Evolutionary conservation across 768 basidiomycete species (phyloP).

Genomic region (Mycena sanguinolenta): DNA sequence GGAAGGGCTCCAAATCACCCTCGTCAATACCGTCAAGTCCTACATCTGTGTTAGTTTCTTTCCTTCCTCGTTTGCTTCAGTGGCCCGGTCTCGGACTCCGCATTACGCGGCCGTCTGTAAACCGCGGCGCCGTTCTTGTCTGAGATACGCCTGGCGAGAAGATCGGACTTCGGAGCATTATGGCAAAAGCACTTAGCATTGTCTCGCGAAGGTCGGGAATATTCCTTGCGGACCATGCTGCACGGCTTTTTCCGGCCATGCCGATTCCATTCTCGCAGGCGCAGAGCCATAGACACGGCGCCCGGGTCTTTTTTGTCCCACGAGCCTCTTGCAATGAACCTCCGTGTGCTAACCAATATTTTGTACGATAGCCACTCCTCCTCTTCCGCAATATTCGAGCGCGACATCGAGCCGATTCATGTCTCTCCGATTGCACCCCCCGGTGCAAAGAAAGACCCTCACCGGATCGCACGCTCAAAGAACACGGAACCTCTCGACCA

Average conservation of each 20-base stretch:
- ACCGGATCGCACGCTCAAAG: constrained; percentile 80
- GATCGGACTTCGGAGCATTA: constrained; percentile 16
- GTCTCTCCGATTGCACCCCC: constrained; percentile 51
- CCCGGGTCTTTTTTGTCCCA: constrained; percentile 4
- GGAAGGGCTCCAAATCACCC: constrained; percentile 75
- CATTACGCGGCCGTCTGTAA: not conserved
- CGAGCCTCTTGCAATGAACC: not conserved
- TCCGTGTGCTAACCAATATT: constrained; percentile 4
- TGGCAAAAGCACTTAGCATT: not conserved
- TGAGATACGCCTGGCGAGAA: not conserved
- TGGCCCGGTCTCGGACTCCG: not conserved
- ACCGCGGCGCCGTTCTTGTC: no score
- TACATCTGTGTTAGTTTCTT: constrained; percentile 74
- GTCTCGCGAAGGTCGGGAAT: not conserved
- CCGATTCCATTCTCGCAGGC: not conserved
- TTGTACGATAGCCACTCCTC: constrained; percentile 69
- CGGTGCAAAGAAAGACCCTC: constrained; percentile 64
- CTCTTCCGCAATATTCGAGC: constrained; percentile 92
- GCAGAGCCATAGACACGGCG: not conserved
- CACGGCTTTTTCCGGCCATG: not conserved
- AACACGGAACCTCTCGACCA: constrained; percentile 82
- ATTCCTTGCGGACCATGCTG: constrained; percentile 5
- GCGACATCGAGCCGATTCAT: constrained; percentile 83
- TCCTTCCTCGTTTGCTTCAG: not conserved
- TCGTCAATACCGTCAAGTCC: constrained; percentile 85